Conservation (phyloP, 257 asterid species). For the Sherardia arvensis region DNA sequence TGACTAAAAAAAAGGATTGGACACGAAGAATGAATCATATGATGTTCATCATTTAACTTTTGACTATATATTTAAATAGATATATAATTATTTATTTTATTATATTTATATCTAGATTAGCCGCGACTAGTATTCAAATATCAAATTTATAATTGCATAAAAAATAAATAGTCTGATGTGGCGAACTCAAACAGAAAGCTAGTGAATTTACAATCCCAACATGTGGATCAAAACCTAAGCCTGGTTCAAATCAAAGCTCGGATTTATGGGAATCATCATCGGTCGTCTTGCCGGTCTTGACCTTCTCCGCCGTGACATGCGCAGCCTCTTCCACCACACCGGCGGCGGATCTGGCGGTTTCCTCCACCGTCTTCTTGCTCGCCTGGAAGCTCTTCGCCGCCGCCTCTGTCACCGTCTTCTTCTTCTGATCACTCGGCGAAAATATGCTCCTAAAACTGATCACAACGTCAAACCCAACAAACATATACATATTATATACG, state of each 20-base stretch:
- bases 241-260: neutral
- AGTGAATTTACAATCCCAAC: neutral
- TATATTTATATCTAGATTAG: no score
- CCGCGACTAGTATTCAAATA: no score
- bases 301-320: neutral
- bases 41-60: no score
- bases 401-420: neutral
- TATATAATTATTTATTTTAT: no score
- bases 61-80: no score
- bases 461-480: neutral
- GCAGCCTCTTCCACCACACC: neutral
- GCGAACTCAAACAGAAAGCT: no score
- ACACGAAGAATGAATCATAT: no score
- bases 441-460: conserved; percentile 5
- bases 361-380: conserved; percentile 1
- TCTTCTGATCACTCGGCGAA: conserved; percentile 1
- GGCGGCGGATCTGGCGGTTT: conserved; percentile 3
- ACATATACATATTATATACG: no score
- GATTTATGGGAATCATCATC: neutral
- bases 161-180: no score
- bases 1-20: no score
- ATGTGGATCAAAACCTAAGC: no score
- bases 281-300: neutral
- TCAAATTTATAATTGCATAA: no score
- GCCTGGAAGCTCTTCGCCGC: conserved; percentile 6